phyloP scores from a whole-genome alignment of 129 eudicot species.

The Centaurea solstitialis region DNA sequence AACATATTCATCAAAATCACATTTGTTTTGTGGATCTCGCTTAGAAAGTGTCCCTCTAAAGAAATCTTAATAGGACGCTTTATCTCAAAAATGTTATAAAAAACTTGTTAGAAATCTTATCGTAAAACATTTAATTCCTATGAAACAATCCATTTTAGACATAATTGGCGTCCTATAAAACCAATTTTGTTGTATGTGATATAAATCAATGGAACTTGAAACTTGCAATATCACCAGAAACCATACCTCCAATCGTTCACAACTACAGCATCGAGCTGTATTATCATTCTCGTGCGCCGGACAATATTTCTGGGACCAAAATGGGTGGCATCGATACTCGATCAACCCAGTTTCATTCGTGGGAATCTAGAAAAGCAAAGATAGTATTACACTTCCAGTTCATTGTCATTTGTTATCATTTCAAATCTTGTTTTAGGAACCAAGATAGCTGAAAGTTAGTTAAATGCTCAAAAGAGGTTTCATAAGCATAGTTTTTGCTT shows the following conservation, averaged over 20 bases:
- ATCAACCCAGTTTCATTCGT: slow-evolving; percentile 82
- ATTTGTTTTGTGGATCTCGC: neutral
- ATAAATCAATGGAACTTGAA: neutral
- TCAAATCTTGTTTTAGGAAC: neutral
- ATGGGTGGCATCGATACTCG: slow-evolving; percentile 98
- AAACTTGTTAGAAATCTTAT: neutral
- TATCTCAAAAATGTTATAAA: neutral
- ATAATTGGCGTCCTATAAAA: neutral
- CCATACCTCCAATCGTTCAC: slow-evolving; percentile 95
- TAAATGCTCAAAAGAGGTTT: neutral
- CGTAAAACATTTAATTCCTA: neutral
- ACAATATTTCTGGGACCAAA: slow-evolving; percentile 98
- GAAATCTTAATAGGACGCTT: neutral
- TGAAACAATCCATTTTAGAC: neutral
- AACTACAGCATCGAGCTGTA: slow-evolving; percentile 94
- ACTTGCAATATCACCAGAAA: slow-evolving; percentile 10
- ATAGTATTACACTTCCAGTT: slow-evolving; percentile 7
- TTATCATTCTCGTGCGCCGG: slow-evolving; percentile 93
- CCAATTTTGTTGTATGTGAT: neutral
- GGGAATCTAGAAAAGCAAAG: slow-evolving; percentile 56
- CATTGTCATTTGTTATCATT: neutral
- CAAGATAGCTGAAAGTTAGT: slow-evolving; percentile 2
- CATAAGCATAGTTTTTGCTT: slow-evolving; percentile 33
- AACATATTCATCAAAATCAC: slow-evolving; percentile 5
- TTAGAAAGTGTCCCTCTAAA: neutral